phyloP scores from a whole-genome alignment of 1,284 basidiomycete species.

The Coniferiporia sulphurascens region DNA sequence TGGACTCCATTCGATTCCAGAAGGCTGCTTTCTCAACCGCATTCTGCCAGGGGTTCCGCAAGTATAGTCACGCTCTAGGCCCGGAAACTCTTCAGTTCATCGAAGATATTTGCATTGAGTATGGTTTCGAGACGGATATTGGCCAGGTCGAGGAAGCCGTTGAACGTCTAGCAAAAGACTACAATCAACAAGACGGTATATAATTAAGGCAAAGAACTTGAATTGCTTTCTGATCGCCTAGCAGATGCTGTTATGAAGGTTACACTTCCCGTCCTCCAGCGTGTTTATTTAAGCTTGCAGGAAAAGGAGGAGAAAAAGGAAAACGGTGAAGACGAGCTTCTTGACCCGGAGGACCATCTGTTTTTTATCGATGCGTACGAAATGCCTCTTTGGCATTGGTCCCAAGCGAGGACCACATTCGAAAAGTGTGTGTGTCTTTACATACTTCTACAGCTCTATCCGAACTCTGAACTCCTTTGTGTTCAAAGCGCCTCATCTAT shows the following conservation, averaged over 20 bases:
- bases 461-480: slow-evolving; percentile 16
- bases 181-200: slow-evolving; percentile 87
- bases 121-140: slow-evolving; percentile 58
- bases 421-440: slow-evolving; percentile 53
- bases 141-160: slow-evolving; percentile 70
- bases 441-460: slow-evolving; percentile 3
- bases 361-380: slow-evolving; percentile 87
- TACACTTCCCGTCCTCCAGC: slow-evolving; percentile 62
- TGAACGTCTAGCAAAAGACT: slow-evolving; percentile 83
- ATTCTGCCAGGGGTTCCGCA: slow-evolving; percentile 65
- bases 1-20: slow-evolving; percentile 2
- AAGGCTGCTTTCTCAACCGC: neutral
- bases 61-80: slow-evolving; percentile 79
- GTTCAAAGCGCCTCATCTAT: slow-evolving; percentile 41
- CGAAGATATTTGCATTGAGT: slow-evolving; percentile 60
- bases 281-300: slow-evolving; percentile 81
- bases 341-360: slow-evolving; percentile 84
- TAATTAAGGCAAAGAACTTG: neutral
- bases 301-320: slow-evolving; percentile 59
- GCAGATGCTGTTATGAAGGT: slow-evolving; percentile 79
- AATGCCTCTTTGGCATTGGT: slow-evolving; percentile 92
- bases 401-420: slow-evolving; percentile 78
- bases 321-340: slow-evolving; percentile 50
- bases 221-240: slow-evolving; percentile 10
- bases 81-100: slow-evolving; percentile 68